Percentiles rank a stretch among this genome's conserved stretches.
phyloP scores from a whole-genome alignment of 495 filamentous ascomycete species.

The Aspergillus leporis region DNA sequence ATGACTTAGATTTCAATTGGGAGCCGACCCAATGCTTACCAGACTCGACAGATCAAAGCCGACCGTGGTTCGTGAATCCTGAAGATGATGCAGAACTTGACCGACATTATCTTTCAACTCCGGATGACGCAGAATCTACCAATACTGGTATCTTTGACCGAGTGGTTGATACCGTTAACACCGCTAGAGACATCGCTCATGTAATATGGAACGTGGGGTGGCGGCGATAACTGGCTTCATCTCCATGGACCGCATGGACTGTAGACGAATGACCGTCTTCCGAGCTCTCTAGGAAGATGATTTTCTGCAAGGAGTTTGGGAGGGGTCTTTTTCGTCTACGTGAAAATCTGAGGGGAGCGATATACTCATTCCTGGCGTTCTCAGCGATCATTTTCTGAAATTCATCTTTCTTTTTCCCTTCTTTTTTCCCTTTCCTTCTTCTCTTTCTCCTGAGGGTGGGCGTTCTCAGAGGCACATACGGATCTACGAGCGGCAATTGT shows the following conservation, averaged over 20 bases:
- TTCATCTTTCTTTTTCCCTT: background rate
- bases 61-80: conserved; percentile 39
- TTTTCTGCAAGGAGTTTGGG: too few species aligned
- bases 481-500: background rate
- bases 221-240: conserved; percentile 58
- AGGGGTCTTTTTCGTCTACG: too few species aligned
- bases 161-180: conserved; percentile 93
- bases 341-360: background rate
- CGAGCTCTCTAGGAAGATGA: background rate
- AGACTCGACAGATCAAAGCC: conserved; percentile 24
- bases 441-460: background rate
- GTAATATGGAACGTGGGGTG: conserved; percentile 99
- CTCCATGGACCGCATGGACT: too few species aligned
- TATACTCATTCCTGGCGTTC: background rate
- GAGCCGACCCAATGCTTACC: conserved; percentile 27
- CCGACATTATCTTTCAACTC: conserved; percentile 63
- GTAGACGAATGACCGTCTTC: too few species aligned
- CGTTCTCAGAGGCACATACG: background rate
- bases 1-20: conserved; percentile 56
- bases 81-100: conserved; percentile 37
- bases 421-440: background rate
- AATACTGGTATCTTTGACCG: conserved; percentile 69
- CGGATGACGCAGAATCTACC: conserved; percentile 69
- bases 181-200: conserved; percentile 91
- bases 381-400: background rate